A percentile compares a stretch with the other conserved stretches of the same genome.
Evolutionary conservation across 139 green algal species (phyloP).

Genomic region (Zygnema circumcarinatum): DNA sequence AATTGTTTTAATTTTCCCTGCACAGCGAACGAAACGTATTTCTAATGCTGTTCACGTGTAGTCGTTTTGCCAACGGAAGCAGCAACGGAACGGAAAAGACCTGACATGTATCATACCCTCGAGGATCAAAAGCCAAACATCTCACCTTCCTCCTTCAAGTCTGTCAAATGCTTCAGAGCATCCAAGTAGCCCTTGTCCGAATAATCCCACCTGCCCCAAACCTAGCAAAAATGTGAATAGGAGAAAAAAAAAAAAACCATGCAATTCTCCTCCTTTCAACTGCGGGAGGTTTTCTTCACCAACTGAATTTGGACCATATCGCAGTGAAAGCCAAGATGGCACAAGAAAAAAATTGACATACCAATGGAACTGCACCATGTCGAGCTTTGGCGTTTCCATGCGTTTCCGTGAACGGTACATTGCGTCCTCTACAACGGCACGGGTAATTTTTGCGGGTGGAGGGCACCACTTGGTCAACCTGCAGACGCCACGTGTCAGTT

Average conservation of each 20-base stretch:
- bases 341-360: not conserved
- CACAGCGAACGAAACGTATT: too few relatives aligned
- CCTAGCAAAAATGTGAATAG: not conserved
- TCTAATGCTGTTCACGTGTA: not conserved
- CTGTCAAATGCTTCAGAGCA: conserved; percentile 53
- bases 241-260: conserved; percentile 3
- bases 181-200: conserved; percentile 48
- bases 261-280: too few relatives aligned
- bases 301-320: not conserved
- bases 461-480: conserved; percentile 51
- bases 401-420: conserved; percentile 29
- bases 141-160: conserved; percentile 53
- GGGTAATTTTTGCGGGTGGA: conserved; percentile 31
- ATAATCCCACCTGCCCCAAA: conserved; percentile 61
- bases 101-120: not conserved
- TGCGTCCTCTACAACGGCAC: conserved; percentile 28
- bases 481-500: not conserved
- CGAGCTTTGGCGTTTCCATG: conserved; percentile 37
- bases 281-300: too few relatives aligned
- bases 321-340: not conserved
- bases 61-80: not conserved
- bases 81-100: not conserved
- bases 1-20: conserved; percentile 48
- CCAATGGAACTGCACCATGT: conserved; percentile 60
- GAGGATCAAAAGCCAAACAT: not conserved